A percentile compares a stretch with the other conserved stretches of the same genome.
Conservation (phyloP, 1,139 yeast genomes). For the Hansenula lynferdii region DNA sequence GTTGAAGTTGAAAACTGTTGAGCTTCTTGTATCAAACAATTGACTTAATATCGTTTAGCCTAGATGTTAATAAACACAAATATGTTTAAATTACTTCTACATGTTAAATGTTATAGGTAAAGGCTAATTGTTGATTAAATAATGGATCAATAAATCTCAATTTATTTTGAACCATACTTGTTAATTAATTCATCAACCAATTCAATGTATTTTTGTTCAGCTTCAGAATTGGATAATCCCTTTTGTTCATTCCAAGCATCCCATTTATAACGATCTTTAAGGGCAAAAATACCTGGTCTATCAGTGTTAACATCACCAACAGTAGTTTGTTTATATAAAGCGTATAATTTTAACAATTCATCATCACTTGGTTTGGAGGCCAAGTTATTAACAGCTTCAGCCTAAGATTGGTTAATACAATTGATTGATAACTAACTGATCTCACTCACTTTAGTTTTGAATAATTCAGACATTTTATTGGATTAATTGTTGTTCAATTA, state of each 20-base stretch:
- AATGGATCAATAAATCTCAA: too few species aligned
- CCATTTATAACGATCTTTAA: constrained; percentile 97
- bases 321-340: constrained; percentile 94
- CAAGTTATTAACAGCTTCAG: constrained; percentile 72
- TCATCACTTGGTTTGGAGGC: constrained; percentile 80
- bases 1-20: too few species aligned
- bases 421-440: not conserved
- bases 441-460: constrained; percentile 1
- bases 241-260: constrained; percentile 88
- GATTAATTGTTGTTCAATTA: too few species aligned
- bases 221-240: constrained; percentile 86
- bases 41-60: too few species aligned
- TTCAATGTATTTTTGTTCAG: constrained; percentile 84
- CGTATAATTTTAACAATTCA: constrained; percentile 80
- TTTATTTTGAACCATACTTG: too few species aligned
- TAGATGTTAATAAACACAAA: too few species aligned
- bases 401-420: constrained; percentile 45
- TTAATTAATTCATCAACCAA: too few species aligned
- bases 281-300: constrained; percentile 83
- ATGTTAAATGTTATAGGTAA: too few species aligned
- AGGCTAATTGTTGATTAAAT: too few species aligned
- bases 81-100: too few species aligned
- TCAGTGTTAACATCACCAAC: constrained; percentile 87
- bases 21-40: too few species aligned
- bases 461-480: constrained; percentile 1